Percentiles rank a stretch among this genome's conserved stretches.
Evolutionary conservation across 129 eudicot species (phyloP).

Genomic region (Artemisia argyi): DNA sequence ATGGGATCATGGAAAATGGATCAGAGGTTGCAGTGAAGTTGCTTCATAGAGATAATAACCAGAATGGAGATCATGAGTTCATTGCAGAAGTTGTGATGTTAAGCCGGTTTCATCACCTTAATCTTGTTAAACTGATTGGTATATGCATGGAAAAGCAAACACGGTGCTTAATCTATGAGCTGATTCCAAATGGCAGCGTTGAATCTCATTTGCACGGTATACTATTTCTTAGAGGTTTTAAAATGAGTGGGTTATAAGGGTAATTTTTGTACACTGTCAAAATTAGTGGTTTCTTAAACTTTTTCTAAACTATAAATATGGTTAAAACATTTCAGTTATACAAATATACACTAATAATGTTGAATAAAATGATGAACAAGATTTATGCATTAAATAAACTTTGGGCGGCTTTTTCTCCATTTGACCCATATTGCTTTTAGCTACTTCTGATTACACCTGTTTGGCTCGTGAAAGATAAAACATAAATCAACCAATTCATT

Average conservation of each 20-base stretch:
- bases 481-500: not conserved
- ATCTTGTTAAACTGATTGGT: slow-evolving; percentile 20
- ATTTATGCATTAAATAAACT: not conserved
- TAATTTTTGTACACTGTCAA: too few relatives aligned
- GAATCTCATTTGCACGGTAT: slow-evolving; percentile 92
- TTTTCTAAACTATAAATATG: too few relatives aligned
- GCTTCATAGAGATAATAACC: slow-evolving; percentile 13
- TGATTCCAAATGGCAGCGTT: slow-evolving; percentile 81
- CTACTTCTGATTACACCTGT: not conserved
- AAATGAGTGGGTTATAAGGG: not conserved
- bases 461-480: not conserved
- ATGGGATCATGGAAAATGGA: slow-evolving; percentile 21
- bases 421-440: not conserved
- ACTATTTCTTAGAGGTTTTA: slow-evolving; percentile 7
- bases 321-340: too few relatives aligned
- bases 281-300: too few relatives aligned
- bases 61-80: slow-evolving; percentile 17
- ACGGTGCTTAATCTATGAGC: slow-evolving; percentile 42
- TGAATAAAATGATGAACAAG: not conserved
- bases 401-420: not conserved
- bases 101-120: slow-evolving; percentile 64
- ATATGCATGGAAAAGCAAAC: slow-evolving; percentile 8
- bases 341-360: too few relatives aligned
- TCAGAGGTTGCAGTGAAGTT: slow-evolving; percentile 14
- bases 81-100: slow-evolving; percentile 20